Base-by-base conservation (phyloP, 768 basidiomycete species). In the Tulasnella sp. region DNA sequence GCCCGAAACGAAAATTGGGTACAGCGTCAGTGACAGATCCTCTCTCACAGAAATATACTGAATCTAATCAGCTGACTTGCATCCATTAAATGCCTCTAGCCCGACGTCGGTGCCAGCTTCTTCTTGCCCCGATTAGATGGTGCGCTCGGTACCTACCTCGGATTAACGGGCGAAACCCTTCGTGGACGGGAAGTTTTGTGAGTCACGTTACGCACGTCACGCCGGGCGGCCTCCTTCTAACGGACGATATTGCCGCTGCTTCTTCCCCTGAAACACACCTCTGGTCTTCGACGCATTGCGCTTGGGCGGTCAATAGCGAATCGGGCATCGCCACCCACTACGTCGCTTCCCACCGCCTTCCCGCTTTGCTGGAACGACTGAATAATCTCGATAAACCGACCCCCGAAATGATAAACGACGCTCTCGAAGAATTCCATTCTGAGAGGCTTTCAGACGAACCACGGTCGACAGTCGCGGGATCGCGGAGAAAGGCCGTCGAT, bases 1-100 rank as follows among this genome's bases (percentile, higher is more conserved):
- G 97, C 97, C 97, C 19, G 97, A 99, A 85, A 95, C 93, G 15
- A 93, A 92, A 80, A 95, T 96, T 80, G 93, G 92, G 64, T 94
- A 93, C 81, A 89, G 85, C 79, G 73, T 74, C 17, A 42, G 73
- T 58, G 45, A 37, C 29, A 31, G 25, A 29, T 74, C 73, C 45
- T 25, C 69, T 49, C 45, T 79, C 37, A 67, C 25, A 25, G 38
- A n/a, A 49, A 22, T 29, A 9, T 67, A n/a, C 17, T 29, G 36
- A 52, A 54, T 54, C 36, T 74, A n/a, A 58, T 74, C 73, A 74
- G 54, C 58, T 74, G 73, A 74, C 45, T 58, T 40, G 70, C 42
- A 84, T 42, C 81, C 84, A 49, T 45, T 45, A 31, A 40, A 45
- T 72, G 58, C 69, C 29, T 74, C 38, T 29, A 68, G 75, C 96